Evolutionary conservation across 2,329 filamentous ascomycete genomes (phyloP).

Genomic region (Ceratocystis huliohia): DNA sequence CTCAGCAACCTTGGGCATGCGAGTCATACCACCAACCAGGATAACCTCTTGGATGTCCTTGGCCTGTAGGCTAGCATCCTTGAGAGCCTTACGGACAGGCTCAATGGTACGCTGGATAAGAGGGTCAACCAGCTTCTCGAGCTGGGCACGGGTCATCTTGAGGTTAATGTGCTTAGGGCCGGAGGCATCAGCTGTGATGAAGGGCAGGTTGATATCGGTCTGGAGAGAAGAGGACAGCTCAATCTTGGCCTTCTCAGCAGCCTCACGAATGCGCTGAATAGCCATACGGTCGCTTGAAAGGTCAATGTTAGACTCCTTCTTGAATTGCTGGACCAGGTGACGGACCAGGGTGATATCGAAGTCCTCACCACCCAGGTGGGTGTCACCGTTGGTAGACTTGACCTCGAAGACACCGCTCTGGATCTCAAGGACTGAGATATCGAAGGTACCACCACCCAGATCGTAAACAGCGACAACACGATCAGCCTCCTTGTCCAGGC

Average conservation of each 20-base stretch:
- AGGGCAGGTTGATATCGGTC: conserved; percentile 96
- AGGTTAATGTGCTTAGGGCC: conserved; percentile 97
- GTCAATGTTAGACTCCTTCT: conserved; percentile 88
- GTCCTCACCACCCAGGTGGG: conserved; percentile 94
- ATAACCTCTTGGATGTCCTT: conserved; percentile 97
- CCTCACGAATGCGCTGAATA: conserved; percentile 97
- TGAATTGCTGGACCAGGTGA: conserved; percentile 88
- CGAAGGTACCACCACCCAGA: conserved; percentile 96
- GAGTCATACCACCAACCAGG: conserved; percentile 96
- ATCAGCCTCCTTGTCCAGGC: conserved; percentile 88
- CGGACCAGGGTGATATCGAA: conserved; percentile 93
- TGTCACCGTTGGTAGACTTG: conserved; percentile 98
- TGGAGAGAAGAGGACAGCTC: conserved; percentile 89
- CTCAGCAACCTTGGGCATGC: conserved; percentile 96
- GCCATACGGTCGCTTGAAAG: conserved; percentile 90
- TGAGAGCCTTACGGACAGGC: conserved; percentile 89
- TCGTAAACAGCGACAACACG: conserved; percentile 89
- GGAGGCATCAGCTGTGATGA: conserved; percentile 91
- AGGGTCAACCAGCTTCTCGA: conserved; percentile 84
- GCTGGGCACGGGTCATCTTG: conserved; percentile 84
- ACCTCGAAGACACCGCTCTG: conserved; percentile 98
- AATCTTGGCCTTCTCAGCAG: conserved; percentile 98
- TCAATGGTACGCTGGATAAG: conserved; percentile 78
- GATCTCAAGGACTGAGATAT: conserved; percentile 96
- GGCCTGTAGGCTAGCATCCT: conserved; percentile 81